Evolutionary conservation across 257 asterid genomes (phyloP), one percentile per base, ranked within the genome.

Genomic region (Linaria vulgaris): DNA sequence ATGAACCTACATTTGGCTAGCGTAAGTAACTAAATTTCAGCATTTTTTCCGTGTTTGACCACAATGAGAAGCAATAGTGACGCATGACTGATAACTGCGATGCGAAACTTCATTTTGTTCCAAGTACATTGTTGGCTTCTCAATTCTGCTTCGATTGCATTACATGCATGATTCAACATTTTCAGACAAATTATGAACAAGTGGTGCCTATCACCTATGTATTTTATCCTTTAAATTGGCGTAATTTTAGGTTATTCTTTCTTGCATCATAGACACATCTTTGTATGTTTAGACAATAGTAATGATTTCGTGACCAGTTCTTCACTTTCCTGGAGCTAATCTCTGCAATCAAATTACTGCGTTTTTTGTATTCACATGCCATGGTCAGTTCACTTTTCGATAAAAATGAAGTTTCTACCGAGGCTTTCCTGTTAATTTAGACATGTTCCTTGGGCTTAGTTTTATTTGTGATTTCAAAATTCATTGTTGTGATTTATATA

Each of bases 401-500:
- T 48, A 56, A 48, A 61, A 63, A 45, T 27, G n/a, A 63, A 24
- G 16, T 47, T 12, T 9, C 9, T 10, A 47, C 13, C 3, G 6
- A 34, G n/a, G 15, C 31, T 19, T 45, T 25, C 22, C 20, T 20
- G 30, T 44, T 53, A 43, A 49, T 62, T 14, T n/a, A 27, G 31
- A 24, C 31, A 27, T 48, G 46, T 20, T 38, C 7, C 59, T 34
- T 25, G 55, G 47, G 67, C 69, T 37, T 17, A 6, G 49, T 7
- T 24, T 68, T 47, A 25, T 24, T 19, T 27, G 59, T 55, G 53
- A 34, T 54, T 59, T 51, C 59, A 21, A 20, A 46, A 23, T 55
- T 31, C 44, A 56, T 53, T 41, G 9, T 69, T 31, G 13, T 67
- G 25, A 60, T 63, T 47, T 45, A 49, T 61, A 21, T 51, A 9